Evolutionary conservation across 768 basidiomycete genomes (phyloP), one percentile per base, ranked within the genome.

Genomic region (Suillus subluteus): DNA sequence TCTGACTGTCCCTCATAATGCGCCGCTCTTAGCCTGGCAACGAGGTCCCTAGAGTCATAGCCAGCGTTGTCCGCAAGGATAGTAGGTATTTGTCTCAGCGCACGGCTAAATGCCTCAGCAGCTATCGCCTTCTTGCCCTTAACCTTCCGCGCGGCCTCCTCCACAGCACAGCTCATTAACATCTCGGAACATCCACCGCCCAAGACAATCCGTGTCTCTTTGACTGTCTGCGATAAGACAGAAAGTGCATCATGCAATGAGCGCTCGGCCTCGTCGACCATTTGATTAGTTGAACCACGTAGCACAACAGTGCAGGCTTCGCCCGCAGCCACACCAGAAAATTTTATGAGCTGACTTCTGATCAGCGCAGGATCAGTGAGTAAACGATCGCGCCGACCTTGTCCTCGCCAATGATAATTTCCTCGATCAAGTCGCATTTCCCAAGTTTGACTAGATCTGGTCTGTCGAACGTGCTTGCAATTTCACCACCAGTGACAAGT

Each of bases 341-440:
- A 99, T 81, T 99, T 99, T 83, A 99, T 98, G 68, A 99, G 86
- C 96, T 99, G 12, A 18, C 0, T n/a, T 26, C 38, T 7, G 0
- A 41, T 73, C 41, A 73, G 66, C 62, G 23, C 23, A 18, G 26
- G 5, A 5, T 32, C 15, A 44, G 21, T 26, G 38, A 16, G 32
- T 48, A 35, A 6, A 63, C 26, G 23, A 48, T 48, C 11, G 23
- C 23, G 64, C 82, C 30, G 67, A 95, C 97, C 88, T 96, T 98
- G 79, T 99, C 98, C 81, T 99, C 98, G 21, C 98, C 98, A 70
- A 99, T 98, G 86, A 99, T 98, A 72, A 99, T 91, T 81, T 99
- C 98, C 80, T 99, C 98, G 65, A 99, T 98, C 68, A 96, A 76
- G 69, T 98, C 97, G 75, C 97, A 99, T 48, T 83, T 84, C 7